Percentiles rank a stretch among this genome's conserved stretches.
phyloP scores from a whole-genome alignment of 2,329 filamentous ascomycete species.

The Plenodomus lindquistii region DNA sequence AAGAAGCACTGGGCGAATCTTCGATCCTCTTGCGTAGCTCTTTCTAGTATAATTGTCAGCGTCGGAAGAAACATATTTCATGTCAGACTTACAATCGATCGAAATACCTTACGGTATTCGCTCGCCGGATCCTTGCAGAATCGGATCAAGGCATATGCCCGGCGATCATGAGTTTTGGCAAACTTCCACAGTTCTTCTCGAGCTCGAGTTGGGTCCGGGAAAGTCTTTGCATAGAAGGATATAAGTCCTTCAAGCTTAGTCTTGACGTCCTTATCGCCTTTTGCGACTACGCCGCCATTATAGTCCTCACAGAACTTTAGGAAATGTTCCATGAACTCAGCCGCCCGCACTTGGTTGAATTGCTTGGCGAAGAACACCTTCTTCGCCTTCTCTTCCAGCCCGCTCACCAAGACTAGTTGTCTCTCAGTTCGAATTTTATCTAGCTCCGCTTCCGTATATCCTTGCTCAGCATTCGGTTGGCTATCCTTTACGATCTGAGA shows the following conservation, averaged over 20 bases:
- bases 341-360: conserved; percentile 73
- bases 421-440: conserved; percentile 82
- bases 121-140: conserved; percentile 83
- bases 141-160: conserved; percentile 84
- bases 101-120: conserved; percentile 88
- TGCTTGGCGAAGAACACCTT: conserved; percentile 89
- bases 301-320: conserved; percentile 84
- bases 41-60: conserved; percentile 52
- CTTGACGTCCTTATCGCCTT: conserved; percentile 69
- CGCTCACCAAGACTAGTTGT: conserved; percentile 78
- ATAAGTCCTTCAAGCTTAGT: conserved; percentile 73
- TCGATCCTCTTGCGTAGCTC: conserved; percentile 85
- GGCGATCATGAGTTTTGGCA: conserved; percentile 85
- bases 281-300: conserved; percentile 82
- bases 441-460: conserved; percentile 58
- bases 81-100: conserved; percentile 67
- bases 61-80: background rate
- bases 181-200: conserved; percentile 84
- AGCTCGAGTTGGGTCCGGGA: conserved; percentile 75
- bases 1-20: conserved; percentile 62
- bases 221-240: conserved; percentile 70
- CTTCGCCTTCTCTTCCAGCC: conserved; percentile 76
- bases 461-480: conserved; percentile 52
- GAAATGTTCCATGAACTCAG: conserved; percentile 74
- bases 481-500: conserved; percentile 66